Evolutionary conservation across 1,139 yeast species (phyloP).

Genomic region (Diutina mesorugosa): DNA sequence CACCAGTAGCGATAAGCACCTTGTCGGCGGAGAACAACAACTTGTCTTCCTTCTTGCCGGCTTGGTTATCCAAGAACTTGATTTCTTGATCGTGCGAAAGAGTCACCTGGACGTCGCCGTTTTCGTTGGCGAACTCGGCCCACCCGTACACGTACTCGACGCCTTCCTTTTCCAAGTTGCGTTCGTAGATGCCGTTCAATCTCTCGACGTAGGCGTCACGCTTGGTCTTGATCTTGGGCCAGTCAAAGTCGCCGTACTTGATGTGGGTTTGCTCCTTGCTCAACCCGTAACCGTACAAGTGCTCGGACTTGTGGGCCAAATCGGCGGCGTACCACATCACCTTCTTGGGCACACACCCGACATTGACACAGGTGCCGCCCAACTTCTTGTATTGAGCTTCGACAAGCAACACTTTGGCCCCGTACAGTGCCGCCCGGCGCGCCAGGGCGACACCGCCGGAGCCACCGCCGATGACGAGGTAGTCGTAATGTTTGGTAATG

Average conservation of each 20-base stretch:
- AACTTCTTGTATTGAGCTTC: slow-evolving; percentile 57
- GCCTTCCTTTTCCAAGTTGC: slow-evolving; percentile 76
- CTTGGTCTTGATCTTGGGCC: slow-evolving; percentile 70
- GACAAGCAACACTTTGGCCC: slow-evolving; percentile 73
- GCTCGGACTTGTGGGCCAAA: slow-evolving; percentile 58
- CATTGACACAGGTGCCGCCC: slow-evolving; percentile 99
- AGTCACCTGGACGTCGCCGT: slow-evolving; percentile 70
- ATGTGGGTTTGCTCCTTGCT: slow-evolving; percentile 28
- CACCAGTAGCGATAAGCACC: slow-evolving; percentile 87
- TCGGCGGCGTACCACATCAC: slow-evolving; percentile 98
- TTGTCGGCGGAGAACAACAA: slow-evolving; percentile 68
- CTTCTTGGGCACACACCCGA: slow-evolving; percentile 98
- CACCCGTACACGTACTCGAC: slow-evolving; percentile 83
- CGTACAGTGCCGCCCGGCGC: slow-evolving; percentile 89
- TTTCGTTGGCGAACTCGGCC: slow-evolving; percentile 54
- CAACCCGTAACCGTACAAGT: slow-evolving; percentile 77
- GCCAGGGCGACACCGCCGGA: slow-evolving; percentile 98
- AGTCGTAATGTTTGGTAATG: slow-evolving; percentile 54
- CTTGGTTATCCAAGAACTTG: slow-evolving; percentile 17
- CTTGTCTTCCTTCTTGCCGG: slow-evolving; percentile 32
- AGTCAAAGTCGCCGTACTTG: slow-evolving; percentile 49
- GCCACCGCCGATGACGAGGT: slow-evolving; percentile 97
- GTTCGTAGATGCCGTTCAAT: slow-evolving; percentile 85
- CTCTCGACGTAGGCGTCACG: slow-evolving; percentile 85
- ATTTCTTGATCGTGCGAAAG: slow-evolving; percentile 30